Base-by-base conservation (phyloP, 345 rosid genomes). In the Citrus reticulata region DNA sequence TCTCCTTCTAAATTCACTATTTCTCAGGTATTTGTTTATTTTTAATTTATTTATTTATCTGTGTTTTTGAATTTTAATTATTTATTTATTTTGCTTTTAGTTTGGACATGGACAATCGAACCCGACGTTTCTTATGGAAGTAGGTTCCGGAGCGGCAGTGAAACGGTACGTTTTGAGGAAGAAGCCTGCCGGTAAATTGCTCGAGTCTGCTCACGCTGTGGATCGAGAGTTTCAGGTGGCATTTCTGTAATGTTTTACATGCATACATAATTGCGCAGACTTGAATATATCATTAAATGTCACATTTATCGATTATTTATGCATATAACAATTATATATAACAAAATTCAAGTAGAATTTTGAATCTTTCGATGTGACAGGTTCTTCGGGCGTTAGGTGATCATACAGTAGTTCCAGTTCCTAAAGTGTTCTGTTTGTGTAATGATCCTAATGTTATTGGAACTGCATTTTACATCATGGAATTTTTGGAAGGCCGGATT, bases 21-120 rank as follows among this genome's bases (percentile, higher is more conserved):
- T 72, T 89, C 89, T 27, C 97, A 91, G 97, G 98, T 91, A 25
- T 10, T 8, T 27, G 0, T 32, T 17, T 30, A 10, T 69, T 11
- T 25, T 42, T 25, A 2, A 19, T 10, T 1, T 46, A 5, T 40
- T 17, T 9, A 11, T 57, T 65, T 10, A 7, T 46, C 51, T 13
- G 51, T 11, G 5, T 39, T 75, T 24, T 24, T 11, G 3, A 54
- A 13, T 46, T 46, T 17, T 24, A 55, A 22, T 54, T 51, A 51
- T 16, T 51, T 51, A 51, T 4, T 54, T 54, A 54, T 24, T 5
- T 13, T 11, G n/a, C 55, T 78, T 40, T 14, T 54, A 92, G 98
- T 96, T 94, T 77, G 97, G 95, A 55, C 95, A 96, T 81, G 97
- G 98, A 68, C 97, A 96, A 83, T 96, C 97, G 73, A 94, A 96